Base-by-base conservation (phyloP, 2,329 filamentous ascomycete genomes). In the Tolypocladium nubicola region DNA sequence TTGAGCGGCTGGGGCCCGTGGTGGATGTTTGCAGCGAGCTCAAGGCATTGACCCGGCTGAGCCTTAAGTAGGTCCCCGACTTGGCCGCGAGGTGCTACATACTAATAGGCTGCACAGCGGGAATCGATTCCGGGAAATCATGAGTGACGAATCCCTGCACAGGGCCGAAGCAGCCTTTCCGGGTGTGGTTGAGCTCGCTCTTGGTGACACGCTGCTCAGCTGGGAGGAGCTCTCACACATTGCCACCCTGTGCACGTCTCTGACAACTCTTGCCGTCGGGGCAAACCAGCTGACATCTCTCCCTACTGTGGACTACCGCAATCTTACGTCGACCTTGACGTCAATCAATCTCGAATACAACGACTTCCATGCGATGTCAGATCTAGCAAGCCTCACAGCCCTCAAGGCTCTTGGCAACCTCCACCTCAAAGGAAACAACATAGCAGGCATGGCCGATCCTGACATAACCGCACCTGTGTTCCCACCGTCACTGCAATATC, bases 361-460 rank as follows among this genome's bases (percentile, higher is more conserved):
- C 68, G 73, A 79, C 35, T 86, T 94, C 66, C 75, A 74, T 1
- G 74, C 76, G 9, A 68, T 92, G 23, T 73, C 77, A 1, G 81
- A 85, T 53, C 62, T 92, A 4, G 68, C 74, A 3, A 73, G 78
- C 33, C 75, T 93, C 5, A 65, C 77, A 3, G 61, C 67, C 26
- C 70, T 88, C 30, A 66, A 68, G 1, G 72, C 75, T 38, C 76
- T 89, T 14, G 79, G 80, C 53, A 82, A 79, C 56, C 73, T 86
- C 0, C 81, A 91, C 55, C 79, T 97, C 55, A 93, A 96, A 64
- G 84, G 86, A 54, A 96, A 95, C 73, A 78, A 76, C 54, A 88
- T 96, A 61, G 73, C 74, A 19, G 66, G 71, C 19, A 69, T 80
- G 30, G 63, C 66, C 8, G 57, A 69, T 1, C 58, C 66, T 9